phyloP scores from a whole-genome alignment of 345 rosid species.

The Pugionium cornutum region DNA sequence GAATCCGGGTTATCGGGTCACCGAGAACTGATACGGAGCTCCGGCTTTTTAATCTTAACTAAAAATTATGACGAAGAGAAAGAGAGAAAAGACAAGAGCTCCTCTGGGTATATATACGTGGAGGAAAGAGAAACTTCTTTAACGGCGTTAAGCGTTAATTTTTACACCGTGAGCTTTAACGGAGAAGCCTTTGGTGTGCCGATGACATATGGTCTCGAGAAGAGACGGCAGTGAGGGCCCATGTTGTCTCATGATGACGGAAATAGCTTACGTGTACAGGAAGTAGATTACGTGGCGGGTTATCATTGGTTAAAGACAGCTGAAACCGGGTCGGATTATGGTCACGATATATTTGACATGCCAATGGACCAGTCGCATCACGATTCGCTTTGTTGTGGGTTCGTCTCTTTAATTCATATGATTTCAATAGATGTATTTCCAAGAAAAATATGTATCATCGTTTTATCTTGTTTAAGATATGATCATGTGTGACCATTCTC shows the following conservation, averaged over 20 bases:
- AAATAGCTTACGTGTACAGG: constrained; percentile 54
- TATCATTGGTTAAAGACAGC: constrained; percentile 29
- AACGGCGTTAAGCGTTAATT: constrained; percentile 46
- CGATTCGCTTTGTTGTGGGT: constrained; percentile 32
- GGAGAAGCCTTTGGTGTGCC: constrained; percentile 37
- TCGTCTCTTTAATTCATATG: not conserved
- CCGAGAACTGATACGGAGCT: constrained; percentile 37
- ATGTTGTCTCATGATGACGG: constrained; percentile 46
- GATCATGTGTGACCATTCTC: no score
- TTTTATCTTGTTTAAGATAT: constrained; percentile 31
- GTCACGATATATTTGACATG: constrained; percentile 41
- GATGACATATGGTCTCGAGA: constrained; percentile 43
- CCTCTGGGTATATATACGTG: constrained; percentile 46
- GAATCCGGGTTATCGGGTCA: constrained; percentile 37
- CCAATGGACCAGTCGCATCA: constrained; percentile 52
- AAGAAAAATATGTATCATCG: constrained; percentile 21
- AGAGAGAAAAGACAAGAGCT: constrained; percentile 35
- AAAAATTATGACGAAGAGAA: constrained; percentile 13
- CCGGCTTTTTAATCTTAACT: constrained; percentile 22
- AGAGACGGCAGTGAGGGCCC: constrained; percentile 60
- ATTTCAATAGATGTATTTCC: not conserved
- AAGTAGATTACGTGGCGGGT: constrained; percentile 45
- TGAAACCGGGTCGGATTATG: constrained; percentile 43
- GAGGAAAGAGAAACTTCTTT: not conserved
- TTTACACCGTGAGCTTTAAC: constrained; percentile 49